Evolutionary conservation across 257 asterid species (phyloP).

Genomic region (Fraxinus pennsylvanica): DNA sequence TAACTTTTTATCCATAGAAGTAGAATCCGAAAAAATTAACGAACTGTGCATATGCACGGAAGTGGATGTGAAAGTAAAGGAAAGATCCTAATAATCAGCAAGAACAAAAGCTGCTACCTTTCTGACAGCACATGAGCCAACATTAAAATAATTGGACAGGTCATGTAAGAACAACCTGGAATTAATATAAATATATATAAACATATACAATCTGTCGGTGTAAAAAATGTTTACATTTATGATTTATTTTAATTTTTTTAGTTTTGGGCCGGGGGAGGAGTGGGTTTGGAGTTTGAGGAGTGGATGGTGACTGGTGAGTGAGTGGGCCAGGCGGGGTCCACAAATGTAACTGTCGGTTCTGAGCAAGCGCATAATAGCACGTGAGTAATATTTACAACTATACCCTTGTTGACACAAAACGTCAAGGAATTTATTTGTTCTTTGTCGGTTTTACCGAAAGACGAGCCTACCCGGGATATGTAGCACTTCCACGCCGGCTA

Average conservation of each 20-base stretch:
- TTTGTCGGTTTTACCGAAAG: slow-evolving; percentile 26
- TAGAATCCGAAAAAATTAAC: background rate
- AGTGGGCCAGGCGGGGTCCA: slow-evolving; percentile 32
- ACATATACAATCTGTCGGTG: slow-evolving; percentile 29
- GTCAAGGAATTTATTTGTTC: background rate
- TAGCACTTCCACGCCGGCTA: slow-evolving; percentile 29
- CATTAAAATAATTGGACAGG: slow-evolving; percentile 31
- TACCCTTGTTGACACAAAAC: slow-evolving; percentile 5
- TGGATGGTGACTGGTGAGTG: background rate
- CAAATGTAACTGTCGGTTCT: slow-evolving; percentile 22
- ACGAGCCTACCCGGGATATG: slow-evolving; percentile 42
- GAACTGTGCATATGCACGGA: background rate
- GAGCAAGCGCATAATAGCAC: slow-evolving; percentile 33
- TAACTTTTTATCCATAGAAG: background rate
- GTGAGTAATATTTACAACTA: slow-evolving; percentile 30
- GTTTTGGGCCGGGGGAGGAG: background rate
- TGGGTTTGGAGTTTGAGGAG: background rate
- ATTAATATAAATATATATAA: slow-evolving; percentile 1
- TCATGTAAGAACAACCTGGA: slow-evolving; percentile 34
- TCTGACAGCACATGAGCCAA: slow-evolving; percentile 42
- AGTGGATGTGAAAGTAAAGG: background rate
- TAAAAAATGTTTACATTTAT: slow-evolving; percentile 13
- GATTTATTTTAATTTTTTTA: background rate
- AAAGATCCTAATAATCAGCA: slow-evolving; percentile 25
- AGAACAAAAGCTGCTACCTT: slow-evolving; percentile 27